Evolutionary conservation across 2,329 filamentous ascomycete genomes (phyloP), one percentile per base, ranked within the genome.

Genomic region (Metarhizium guizhouense): DNA sequence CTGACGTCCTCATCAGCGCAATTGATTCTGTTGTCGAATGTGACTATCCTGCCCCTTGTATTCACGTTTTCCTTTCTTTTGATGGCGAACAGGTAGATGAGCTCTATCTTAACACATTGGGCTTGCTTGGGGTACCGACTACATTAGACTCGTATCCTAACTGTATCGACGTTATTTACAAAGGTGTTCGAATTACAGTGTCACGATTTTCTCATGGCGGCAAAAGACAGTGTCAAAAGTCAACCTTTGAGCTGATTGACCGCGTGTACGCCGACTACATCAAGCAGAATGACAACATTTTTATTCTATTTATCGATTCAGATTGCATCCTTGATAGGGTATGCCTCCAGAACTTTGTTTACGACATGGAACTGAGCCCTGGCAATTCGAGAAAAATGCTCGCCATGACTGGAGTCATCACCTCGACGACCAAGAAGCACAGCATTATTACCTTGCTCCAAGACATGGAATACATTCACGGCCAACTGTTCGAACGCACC

Each of bases 401-500:
- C 66, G 93, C 93, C 54, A 96, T 96, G 90, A 97, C 93, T 14
- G 93, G 93, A 36, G 89, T 97, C 66, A 97, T 97, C 66, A 97
- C 93, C 2, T 93, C 91, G 1, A 96, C 92, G 0, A 96, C 93
- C 0, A 83, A 87, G 64, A 94, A 88, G 64, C 88, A 95, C 69
- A 90, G 87, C 62, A 76, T 97, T 55, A 89, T 97, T 65, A 97
- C 94, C 0, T 76, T 99, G 14, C 78, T 99, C 5, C 93, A 99
- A 71, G 93, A 99, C 63, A 95, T 97, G 86, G 94, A 99, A 70
- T 97, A 97, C 66, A 88, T 97, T 32, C 94, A 97, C 70, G 94
- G 93, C 6, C 94, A 99, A 70, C 80, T 97, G 4, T 96, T 96
- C 66, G 94, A 99, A 70, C 85, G 93, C 55, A 95, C 92, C 0